Evolutionary conservation across 2,329 filamentous ascomycete genomes (phyloP).

Genomic region (Cladosporium sp.): DNA sequence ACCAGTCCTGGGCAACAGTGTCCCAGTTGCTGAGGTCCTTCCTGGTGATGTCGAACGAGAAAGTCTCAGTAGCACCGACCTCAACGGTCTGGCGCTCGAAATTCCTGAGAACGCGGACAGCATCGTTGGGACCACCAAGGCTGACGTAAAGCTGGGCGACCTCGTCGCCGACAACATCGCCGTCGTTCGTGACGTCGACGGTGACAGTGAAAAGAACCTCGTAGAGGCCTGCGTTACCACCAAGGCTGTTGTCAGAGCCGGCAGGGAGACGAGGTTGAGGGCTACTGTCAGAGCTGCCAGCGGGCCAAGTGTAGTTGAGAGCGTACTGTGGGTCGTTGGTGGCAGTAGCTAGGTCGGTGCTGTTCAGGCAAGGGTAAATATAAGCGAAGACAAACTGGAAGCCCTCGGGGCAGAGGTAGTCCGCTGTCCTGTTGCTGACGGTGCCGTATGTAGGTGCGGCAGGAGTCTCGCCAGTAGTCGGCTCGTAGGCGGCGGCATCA

Average conservation of each 20-base stretch:
- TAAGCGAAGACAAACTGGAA: slow-evolving; percentile 57
- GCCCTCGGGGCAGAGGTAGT: slow-evolving; percentile 68
- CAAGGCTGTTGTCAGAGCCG: slow-evolving; percentile 58
- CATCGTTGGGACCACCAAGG: slow-evolving; percentile 76
- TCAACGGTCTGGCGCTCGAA: slow-evolving; percentile 77
- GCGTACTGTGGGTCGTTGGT: slow-evolving; percentile 64
- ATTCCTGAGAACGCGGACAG: slow-evolving; percentile 67
- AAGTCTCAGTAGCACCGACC: slow-evolving; percentile 67
- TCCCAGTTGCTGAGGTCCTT: slow-evolving; percentile 92
- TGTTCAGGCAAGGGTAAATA: slow-evolving; percentile 75
- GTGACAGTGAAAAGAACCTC: slow-evolving; percentile 69
- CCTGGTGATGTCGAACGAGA: slow-evolving; percentile 70
- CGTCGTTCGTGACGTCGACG: slow-evolving; percentile 72
- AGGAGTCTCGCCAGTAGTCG: slow-evolving; percentile 63
- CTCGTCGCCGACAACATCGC: slow-evolving; percentile 65
- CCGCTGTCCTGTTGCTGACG: slow-evolving; percentile 61
- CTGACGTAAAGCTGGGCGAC: slow-evolving; percentile 75
- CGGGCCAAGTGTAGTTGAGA: slow-evolving; percentile 60
- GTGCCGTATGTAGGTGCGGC: slow-evolving; percentile 67
- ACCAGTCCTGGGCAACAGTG: slow-evolving; percentile 76
- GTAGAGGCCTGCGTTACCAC: slow-evolving; percentile 65
- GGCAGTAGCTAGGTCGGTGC: slow-evolving; percentile 58
- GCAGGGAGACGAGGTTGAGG: slow-evolving; percentile 64
- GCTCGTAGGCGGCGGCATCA: slow-evolving; percentile 55
- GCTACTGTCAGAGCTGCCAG: slow-evolving; percentile 59